A percentile compares a stretch with the other conserved stretches of the same genome.
Conservation (phyloP, 495 filamentous ascomycete species). For the Penicillium taxi region DNA sequence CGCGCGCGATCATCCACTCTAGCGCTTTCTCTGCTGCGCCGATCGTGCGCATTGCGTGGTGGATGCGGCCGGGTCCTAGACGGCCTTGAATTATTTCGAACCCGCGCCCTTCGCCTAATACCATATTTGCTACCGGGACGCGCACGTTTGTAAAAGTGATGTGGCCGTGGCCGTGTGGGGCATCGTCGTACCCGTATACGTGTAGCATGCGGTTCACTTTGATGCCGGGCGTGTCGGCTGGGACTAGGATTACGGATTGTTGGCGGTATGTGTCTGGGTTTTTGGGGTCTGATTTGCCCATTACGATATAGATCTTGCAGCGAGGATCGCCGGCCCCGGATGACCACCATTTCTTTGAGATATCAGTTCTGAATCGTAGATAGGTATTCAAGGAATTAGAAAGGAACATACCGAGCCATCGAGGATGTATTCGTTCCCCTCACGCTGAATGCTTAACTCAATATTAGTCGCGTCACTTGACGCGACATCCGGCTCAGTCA, state of each 20-base stretch:
- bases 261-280: slow-evolving; percentile 72
- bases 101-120: slow-evolving; percentile 84
- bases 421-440: slow-evolving; percentile 75
- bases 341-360: slow-evolving; percentile 84
- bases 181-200: slow-evolving; percentile 92
- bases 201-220: slow-evolving; percentile 77
- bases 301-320: slow-evolving; percentile 83
- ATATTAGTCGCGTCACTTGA: slow-evolving; percentile 88
- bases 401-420: slow-evolving; percentile 63
- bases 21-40: slow-evolving; percentile 78
- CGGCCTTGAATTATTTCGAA: slow-evolving; percentile 96
- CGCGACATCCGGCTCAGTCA: slow-evolving; percentile 85
- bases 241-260: slow-evolving; percentile 84
- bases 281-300: slow-evolving; percentile 73
- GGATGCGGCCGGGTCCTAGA: slow-evolving; percentile 84
- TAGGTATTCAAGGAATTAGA: too few relatives aligned
- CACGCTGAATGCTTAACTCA: slow-evolving; percentile 65
- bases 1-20: slow-evolving; percentile 80
- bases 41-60: slow-evolving; percentile 89
- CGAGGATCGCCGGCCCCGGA: slow-evolving; percentile 85
- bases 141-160: slow-evolving; percentile 80
- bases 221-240: slow-evolving; percentile 64
- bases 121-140: slow-evolving; percentile 66
- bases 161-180: slow-evolving; percentile 87
- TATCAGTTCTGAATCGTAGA: neutral